Evolutionary conservation across 2,329 filamentous ascomycete genomes (phyloP).

Genomic region (Daldinia sp.): DNA sequence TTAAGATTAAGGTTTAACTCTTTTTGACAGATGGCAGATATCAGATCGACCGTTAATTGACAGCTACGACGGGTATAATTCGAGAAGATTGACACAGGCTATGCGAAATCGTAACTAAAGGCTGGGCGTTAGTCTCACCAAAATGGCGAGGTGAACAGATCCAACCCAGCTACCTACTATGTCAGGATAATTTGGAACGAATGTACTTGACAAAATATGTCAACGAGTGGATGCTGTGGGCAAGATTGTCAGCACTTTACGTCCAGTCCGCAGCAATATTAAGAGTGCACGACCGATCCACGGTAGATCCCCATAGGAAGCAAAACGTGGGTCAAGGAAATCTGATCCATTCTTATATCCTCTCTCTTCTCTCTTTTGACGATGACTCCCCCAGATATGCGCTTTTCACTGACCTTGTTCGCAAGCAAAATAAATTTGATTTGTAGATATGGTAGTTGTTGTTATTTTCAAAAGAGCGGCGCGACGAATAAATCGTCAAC

Average conservation of each 20-base stretch:
- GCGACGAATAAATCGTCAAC: constrained; percentile 48
- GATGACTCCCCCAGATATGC: background rate
- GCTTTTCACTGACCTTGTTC: constrained; percentile 40
- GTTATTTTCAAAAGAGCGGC: constrained; percentile 47
- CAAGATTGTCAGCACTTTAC: constrained; percentile 32
- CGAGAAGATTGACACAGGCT: constrained; percentile 35
- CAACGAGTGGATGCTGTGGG: constrained; percentile 51
- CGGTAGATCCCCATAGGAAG: constrained; percentile 30
- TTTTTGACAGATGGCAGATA: constrained; percentile 21
- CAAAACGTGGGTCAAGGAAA: constrained; percentile 12
- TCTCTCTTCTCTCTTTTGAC: background rate
- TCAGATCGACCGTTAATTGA: constrained; percentile 23
- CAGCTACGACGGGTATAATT: constrained; percentile 10
- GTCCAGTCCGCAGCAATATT: constrained; percentile 8
- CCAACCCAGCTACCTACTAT: constrained; percentile 44
- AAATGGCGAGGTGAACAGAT: constrained; percentile 12
- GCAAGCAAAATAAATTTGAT: constrained; percentile 38
- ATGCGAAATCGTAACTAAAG: constrained; percentile 31
- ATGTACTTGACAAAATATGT: constrained; percentile 56
- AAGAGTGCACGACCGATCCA: constrained; percentile 36
- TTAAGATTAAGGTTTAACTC: constrained; percentile 26
- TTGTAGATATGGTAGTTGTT: constrained; percentile 17
- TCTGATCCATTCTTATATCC: constrained; percentile 12
- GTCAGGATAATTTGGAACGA: constrained; percentile 55
- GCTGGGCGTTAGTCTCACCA: constrained; percentile 27